Evolutionary conservation across 345 rosid genomes (phyloP).

Genomic region (Rhizophora mangle): DNA sequence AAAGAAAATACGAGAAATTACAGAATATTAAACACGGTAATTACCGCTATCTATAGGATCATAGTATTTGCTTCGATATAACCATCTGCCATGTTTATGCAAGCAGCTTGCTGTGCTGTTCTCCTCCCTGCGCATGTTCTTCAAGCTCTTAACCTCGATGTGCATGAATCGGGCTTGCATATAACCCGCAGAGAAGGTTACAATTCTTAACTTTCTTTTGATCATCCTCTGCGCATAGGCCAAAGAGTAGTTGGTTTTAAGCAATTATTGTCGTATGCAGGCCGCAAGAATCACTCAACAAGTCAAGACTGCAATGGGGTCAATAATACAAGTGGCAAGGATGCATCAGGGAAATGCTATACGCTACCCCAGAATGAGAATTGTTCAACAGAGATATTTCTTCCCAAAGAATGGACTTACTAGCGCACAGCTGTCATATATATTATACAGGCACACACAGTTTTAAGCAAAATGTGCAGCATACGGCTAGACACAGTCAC

Average conservation of each 20-base stretch:
- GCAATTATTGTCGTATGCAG: conserved; percentile 8
- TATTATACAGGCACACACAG: no score
- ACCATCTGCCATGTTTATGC: background rate
- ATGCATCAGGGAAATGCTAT: background rate
- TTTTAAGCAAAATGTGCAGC: no score
- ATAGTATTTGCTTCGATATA: no score
- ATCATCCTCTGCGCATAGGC: background rate
- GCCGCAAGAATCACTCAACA: conserved; percentile 21
- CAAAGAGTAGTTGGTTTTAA: no score
- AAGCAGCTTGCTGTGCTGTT: conserved; percentile 42
- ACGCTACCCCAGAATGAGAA: conserved; percentile 22
- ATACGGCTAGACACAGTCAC: no score
- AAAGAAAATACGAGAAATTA: no score
- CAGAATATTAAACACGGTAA: no score
- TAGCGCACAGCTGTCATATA: conserved; percentile 14
- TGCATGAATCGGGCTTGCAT: conserved; percentile 32
- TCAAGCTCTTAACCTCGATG: conserved; percentile 44
- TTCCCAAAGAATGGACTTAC: conserved; percentile 82
- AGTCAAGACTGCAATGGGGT: conserved; percentile 21
- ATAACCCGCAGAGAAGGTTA: conserved; percentile 30
- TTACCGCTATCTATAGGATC: no score
- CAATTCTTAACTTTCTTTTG: background rate
- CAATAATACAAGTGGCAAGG: conserved; percentile 23
- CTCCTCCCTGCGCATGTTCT: conserved; percentile 46
- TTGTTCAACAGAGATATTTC: conserved; percentile 54